Evolutionary conservation across 2,329 filamentous ascomycete species (phyloP).

Genomic region (Aspergillus thermomutatus): DNA sequence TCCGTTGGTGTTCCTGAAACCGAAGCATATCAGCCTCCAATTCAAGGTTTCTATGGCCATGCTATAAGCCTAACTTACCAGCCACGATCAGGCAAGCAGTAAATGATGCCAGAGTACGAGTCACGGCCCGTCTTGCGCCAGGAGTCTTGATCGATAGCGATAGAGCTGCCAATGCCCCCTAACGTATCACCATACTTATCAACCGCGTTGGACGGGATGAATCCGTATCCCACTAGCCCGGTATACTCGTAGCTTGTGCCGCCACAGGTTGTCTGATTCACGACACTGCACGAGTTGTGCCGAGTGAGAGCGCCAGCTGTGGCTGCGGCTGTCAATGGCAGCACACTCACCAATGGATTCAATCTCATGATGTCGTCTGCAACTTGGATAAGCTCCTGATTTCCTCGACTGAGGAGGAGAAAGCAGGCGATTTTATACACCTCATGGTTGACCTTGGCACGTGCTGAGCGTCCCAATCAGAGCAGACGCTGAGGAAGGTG

Average conservation of each 20-base stretch:
- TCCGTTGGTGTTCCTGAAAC: constrained; percentile 62
- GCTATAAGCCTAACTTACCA: constrained; percentile 45
- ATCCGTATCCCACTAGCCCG: constrained; percentile 64
- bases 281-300: constrained; percentile 15
- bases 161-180: constrained; percentile 63
- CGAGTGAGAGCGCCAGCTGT: constrained; percentile 5
- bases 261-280: constrained; percentile 56
- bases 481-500: background rate
- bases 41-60: background rate
- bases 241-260: constrained; percentile 64
- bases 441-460: background rate
- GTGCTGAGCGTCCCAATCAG: background rate
- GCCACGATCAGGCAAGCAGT: constrained; percentile 63
- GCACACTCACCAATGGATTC: constrained; percentile 7
- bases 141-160: constrained; percentile 57
- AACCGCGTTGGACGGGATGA: constrained; percentile 53
- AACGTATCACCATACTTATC: constrained; percentile 70
- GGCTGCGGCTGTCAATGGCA: constrained; percentile 17
- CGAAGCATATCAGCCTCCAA: background rate
- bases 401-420: background rate
- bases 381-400: background rate
- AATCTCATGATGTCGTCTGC: constrained; percentile 19
- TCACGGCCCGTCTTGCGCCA: constrained; percentile 55
- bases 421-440: background rate
- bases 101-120: constrained; percentile 61